Evolutionary conservation across 139 green algal genomes (phyloP), one percentile per base, ranked within the genome.

Genomic region (Haematococcus lacustris): DNA sequence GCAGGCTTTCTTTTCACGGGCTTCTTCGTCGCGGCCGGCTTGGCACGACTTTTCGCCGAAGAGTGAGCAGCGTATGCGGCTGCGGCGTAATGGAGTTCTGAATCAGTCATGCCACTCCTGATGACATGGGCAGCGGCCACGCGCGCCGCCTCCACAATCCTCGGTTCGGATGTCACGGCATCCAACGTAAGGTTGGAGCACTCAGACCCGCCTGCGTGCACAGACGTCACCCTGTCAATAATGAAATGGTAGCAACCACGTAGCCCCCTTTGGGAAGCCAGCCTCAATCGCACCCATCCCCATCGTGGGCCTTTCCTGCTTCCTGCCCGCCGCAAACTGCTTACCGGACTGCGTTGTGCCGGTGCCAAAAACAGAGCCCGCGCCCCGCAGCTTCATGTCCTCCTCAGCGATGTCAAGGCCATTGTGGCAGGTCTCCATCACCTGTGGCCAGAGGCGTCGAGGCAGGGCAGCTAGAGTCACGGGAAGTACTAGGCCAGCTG

Each of bases 331-430:
- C n/a, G n/a, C n/a, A 64, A 9, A 64, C 17, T 37, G 23, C 66
- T 60, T 28, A 77, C 73, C 73, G 33, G 65, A 70, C 51, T 78
- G 73, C 65, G 41, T 59, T 3, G 66, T 66, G 51, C 66, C 63
- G 1, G 65, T 37, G 6, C 39, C 41, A 65, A 82, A 68, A 23
- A 85, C 51, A 0, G 82, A 71, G 3, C 75, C 72, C 7, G 62
- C 66, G 21, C 83, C 87, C 41, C 92, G 82, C 30, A 88, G 62
- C 47, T 76, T 30, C 13, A 97, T 78, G 66, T 97, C 92, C 40
- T 78, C 82, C 74, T 96, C 82, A 0, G 92, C 92, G 35, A 97
- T 90, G 2, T 78, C 21, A 65, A 96, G 91, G 3, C 92, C 92
- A 65, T 91, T 77, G 67, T 86, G 73, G 26, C 65, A 83, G 26